Conservation (phyloP, 2,329 filamentous ascomycete species). For the Lachnum nothofagi region DNA sequence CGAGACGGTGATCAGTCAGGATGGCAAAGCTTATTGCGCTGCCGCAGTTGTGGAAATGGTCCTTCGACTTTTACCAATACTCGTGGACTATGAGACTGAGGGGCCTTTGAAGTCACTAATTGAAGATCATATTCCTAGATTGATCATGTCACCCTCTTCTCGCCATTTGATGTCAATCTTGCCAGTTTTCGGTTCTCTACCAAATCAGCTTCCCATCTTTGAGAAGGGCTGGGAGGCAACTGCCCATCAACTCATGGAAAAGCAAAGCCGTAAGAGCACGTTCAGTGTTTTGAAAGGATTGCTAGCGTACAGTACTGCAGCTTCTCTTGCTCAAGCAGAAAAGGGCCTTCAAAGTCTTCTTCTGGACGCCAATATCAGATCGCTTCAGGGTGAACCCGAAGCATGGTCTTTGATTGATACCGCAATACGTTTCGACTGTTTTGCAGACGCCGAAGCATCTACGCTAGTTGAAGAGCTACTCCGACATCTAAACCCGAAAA, state of each 20-base stretch:
- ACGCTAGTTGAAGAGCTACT: slow-evolving; percentile 31
- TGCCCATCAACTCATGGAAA: slow-evolving; percentile 38
- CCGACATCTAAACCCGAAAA: slow-evolving; percentile 19
- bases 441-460: slow-evolving; percentile 28
- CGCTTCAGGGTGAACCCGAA: slow-evolving; percentile 33
- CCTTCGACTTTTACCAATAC: slow-evolving; percentile 39
- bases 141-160: slow-evolving; percentile 66
- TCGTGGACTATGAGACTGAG: slow-evolving; percentile 40
- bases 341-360: slow-evolving; percentile 45
- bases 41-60: slow-evolving; percentile 52
- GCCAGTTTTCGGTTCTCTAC: slow-evolving; percentile 46
- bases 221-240: slow-evolving; percentile 33
- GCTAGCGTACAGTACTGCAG: slow-evolving; percentile 41
- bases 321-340: slow-evolving; percentile 37
- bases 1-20: slow-evolving; percentile 45
- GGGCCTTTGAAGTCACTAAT: slow-evolving; percentile 47
- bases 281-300: slow-evolving; percentile 40
- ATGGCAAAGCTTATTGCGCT: slow-evolving; percentile 64
- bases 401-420: slow-evolving; percentile 46
- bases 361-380: slow-evolving; percentile 37
- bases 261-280: slow-evolving; percentile 24
- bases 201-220: slow-evolving; percentile 31
- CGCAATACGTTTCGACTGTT: slow-evolving; percentile 36
- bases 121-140: slow-evolving; percentile 47
- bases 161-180: slow-evolving; percentile 62